Evolutionary conservation across 2,329 filamentous ascomycete genomes (phyloP), one percentile per base, ranked within the genome.

Genomic region (Aphanocladium album): DNA sequence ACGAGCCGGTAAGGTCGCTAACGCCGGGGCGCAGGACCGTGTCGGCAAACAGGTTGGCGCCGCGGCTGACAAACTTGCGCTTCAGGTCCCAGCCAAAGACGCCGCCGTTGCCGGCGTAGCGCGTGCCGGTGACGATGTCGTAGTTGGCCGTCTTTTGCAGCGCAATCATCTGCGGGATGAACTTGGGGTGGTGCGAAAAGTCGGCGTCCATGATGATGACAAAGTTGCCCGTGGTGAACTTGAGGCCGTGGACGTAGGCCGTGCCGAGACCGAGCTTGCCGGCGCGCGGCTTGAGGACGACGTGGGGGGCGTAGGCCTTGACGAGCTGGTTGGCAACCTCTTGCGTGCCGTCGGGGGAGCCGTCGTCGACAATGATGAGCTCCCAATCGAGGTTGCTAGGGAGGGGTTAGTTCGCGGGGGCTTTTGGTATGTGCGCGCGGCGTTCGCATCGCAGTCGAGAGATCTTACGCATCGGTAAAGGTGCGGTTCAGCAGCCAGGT

Each of bases 131-230:
- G 51, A 99, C 93, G 68, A 99, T 99, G 72, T 99, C 95, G 79
- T 91, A 96, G 80, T 91, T 86, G 66, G 81, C 88, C 63, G 74
- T 75, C 74, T 86, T 84, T 77, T 98, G 95, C 67, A 87, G 84
- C 62, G 83, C 83, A 70, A 99, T 91, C 91, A 99, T 98, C 72
- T 88, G 82, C 58, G 93, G 88, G 77, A 99, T 96, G 84, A 98
- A 99, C 79, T 98, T 99, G 72, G 95, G 95, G 82, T 99, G 95
- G 80, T 99, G 95, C 69, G 87, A 91, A 83, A 99, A 99, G 79
- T 99, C 95, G 77, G 96, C 95, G 80, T 99, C 95, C 95, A 99
- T 99, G 83, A 99, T 99, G 81, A 99, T 91, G 73, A 99, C 91
- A 72, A 87, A 98, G 83, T 96, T 97, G 70, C 95, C 95, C 23